Evolutionary conservation across 1,284 basidiomycete species (phyloP).

Genomic region (Entoloma clypeatum): DNA sequence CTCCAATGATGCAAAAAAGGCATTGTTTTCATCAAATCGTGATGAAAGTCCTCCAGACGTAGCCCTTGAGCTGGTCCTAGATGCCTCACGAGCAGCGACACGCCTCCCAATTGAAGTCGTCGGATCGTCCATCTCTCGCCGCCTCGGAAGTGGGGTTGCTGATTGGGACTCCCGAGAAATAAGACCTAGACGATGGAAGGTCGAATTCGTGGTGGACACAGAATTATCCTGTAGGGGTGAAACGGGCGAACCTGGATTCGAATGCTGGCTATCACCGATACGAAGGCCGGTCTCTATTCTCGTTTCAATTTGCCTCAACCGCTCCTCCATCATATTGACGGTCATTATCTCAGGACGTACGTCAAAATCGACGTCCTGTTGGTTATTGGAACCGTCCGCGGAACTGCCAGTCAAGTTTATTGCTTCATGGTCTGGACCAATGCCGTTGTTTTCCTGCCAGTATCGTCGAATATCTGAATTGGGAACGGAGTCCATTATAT

Average conservation of each 20-base stretch:
- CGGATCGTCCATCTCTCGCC: constrained; percentile 35
- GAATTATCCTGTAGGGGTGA: neutral
- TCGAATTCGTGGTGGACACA: neutral
- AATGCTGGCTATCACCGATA: constrained; percentile 1
- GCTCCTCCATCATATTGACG: constrained; percentile 1
- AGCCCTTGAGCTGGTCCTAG: constrained; percentile 8
- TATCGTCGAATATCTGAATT: constrained; percentile 14
- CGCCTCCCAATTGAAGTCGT: constrained; percentile 46
- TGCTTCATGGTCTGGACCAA: constrained; percentile 34
- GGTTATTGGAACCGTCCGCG: constrained; percentile 16
- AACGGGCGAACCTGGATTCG: neutral
- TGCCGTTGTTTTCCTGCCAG: constrained; percentile 15
- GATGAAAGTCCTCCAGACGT: constrained; percentile 8
- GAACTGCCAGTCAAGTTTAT: constrained; percentile 30
- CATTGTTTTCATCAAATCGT: constrained; percentile 7
- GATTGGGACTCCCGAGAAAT: constrained; percentile 15
- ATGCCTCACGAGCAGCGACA: constrained; percentile 45
- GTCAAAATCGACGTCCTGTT: constrained; percentile 11
- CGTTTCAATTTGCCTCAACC: constrained; percentile 7
- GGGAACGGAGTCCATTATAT: constrained; percentile 34
- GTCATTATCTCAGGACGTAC: neutral
- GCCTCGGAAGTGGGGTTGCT: constrained; percentile 22
- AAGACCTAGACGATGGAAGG: constrained; percentile 8
- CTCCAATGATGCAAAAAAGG: constrained; percentile 14
- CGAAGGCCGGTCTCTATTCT: constrained; percentile 5